phyloP scores from a whole-genome alignment of 805 yeast genomes.

The Saccharomycodes ludwigii region DNA sequence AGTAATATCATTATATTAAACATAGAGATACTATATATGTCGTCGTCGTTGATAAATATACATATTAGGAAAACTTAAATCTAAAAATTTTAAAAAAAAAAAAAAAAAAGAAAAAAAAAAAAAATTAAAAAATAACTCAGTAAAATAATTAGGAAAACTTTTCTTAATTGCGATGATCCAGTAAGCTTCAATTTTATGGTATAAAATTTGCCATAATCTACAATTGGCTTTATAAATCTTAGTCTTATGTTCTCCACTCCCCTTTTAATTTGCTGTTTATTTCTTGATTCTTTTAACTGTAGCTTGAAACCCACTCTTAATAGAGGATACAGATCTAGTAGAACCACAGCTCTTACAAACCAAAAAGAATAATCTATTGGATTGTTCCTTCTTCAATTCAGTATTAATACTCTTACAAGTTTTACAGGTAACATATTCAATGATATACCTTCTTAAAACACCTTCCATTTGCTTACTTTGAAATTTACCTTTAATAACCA shows the following conservation, averaged over 20 bases:
- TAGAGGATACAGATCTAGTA: slow-evolving; percentile 89
- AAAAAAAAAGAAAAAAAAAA: not conserved
- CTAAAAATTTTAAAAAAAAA: too few species aligned
- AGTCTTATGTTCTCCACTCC: too few species aligned
- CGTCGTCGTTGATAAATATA: too few species aligned
- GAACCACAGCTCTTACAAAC: slow-evolving; percentile 98
- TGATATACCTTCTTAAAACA: slow-evolving; percentile 88
- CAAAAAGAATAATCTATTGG: slow-evolving; percentile 92
- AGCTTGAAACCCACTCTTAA: slow-evolving; percentile 99
- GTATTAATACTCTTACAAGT: slow-evolving; percentile 98
- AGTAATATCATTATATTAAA: too few species aligned
- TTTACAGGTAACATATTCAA: slow-evolving; percentile 97
- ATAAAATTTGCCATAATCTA: too few species aligned
- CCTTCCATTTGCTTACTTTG: slow-evolving; percentile 96
- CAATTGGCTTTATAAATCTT: too few species aligned
- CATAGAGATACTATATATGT: too few species aligned
- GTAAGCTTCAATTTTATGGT: too few species aligned
- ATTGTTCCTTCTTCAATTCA: slow-evolving; percentile 85
- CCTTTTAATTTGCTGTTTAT: too few species aligned
- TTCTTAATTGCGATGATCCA: too few species aligned
- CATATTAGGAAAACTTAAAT: too few species aligned
- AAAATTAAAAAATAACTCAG: not conserved
- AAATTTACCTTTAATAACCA: slow-evolving; percentile 95
- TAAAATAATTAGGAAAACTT: too few species aligned
- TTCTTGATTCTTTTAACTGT: slow-evolving; percentile 76